Percentiles rank a stretch among this genome's conserved stretches.
Conservation (phyloP, 169 alveolate species). For the Plasmodium berghei region DNA sequence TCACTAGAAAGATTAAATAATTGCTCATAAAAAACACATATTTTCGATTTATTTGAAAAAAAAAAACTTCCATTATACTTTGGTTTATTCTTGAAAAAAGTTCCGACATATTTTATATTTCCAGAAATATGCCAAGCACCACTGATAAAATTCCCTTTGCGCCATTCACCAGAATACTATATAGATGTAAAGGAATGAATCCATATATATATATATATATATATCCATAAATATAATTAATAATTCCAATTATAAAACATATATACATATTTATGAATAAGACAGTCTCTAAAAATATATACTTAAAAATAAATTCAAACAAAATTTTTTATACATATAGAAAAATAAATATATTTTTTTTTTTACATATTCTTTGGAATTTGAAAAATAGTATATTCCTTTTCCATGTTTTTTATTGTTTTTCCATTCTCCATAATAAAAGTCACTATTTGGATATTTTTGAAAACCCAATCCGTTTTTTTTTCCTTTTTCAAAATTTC, state of each 20-base stretch:
- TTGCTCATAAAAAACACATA: constrained; percentile 37
- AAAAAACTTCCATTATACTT: constrained; percentile 27
- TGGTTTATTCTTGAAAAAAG: constrained; percentile 42
- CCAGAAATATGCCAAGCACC: constrained; percentile 47
- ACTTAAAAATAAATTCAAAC: too few relatives aligned
- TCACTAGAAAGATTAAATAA: constrained; percentile 7
- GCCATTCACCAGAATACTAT: constrained; percentile 84
- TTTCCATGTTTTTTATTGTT: constrained; percentile 92
- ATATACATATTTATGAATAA: background rate
- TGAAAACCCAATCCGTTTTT: constrained; percentile 93
- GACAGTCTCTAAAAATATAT: too few relatives aligned
- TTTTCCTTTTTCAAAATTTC: constrained; percentile 87
- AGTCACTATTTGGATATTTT: constrained; percentile 91
- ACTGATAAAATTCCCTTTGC: constrained; percentile 33
- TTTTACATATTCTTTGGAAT: constrained; percentile 88
- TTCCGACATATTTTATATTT: constrained; percentile 46
- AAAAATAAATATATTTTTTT: constrained; percentile 73
- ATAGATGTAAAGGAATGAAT: background rate
- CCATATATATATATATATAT: background rate
- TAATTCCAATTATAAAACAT: too few relatives aligned
- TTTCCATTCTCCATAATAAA: constrained; percentile 93
- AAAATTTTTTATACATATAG: background rate
- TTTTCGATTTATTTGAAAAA: constrained; percentile 37
- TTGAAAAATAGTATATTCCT: constrained; percentile 91
- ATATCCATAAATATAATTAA: background rate